phyloP scores from a whole-genome alignment of 441 rosid species.

The Mallotus japonicus region DNA sequence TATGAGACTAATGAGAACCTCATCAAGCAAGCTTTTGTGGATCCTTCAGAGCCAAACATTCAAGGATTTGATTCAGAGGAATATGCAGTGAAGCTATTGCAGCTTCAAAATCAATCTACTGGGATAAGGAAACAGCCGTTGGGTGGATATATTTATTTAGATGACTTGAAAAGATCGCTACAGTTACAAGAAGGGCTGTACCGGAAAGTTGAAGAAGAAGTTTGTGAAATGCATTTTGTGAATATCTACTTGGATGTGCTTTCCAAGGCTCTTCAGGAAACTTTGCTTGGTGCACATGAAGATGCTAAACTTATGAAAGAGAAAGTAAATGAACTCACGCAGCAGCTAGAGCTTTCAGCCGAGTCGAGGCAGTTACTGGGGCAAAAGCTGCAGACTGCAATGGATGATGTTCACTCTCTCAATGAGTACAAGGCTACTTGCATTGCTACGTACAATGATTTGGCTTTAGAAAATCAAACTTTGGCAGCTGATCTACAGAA shows the following conservation, averaged over 20 bases:
- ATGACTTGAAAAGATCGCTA: constrained; percentile 73
- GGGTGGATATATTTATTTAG: constrained; percentile 74
- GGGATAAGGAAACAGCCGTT: constrained; percentile 53
- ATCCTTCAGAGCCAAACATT: constrained; percentile 49
- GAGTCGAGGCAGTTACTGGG: constrained; percentile 60
- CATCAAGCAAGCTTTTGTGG: constrained; percentile 76
- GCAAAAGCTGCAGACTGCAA: constrained; percentile 61
- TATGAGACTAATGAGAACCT: constrained; percentile 90
- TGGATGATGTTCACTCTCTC: constrained; percentile 66
- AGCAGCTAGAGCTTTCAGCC: constrained; percentile 66
- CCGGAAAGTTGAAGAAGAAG: constrained; percentile 83
- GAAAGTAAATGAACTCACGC: constrained; percentile 48
- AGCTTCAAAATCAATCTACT: constrained; percentile 40
- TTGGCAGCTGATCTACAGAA: constrained; percentile 58
- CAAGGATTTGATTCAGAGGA: constrained; percentile 40
- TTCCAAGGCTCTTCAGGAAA: constrained; percentile 67
- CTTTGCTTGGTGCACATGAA: constrained; percentile 58
- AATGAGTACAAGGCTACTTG: constrained; percentile 55
- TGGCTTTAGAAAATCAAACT: constrained; percentile 57
- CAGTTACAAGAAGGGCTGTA: constrained; percentile 80
- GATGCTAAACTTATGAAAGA: constrained; percentile 49
- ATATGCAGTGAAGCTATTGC: constrained; percentile 38
- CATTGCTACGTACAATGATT: constrained; percentile 54
- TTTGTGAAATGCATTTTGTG: constrained; percentile 65
- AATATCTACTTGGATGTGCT: constrained; percentile 79